Evolutionary conservation across 306 rosid species (phyloP).

Genomic region (Chamaecrista fasciculata): DNA sequence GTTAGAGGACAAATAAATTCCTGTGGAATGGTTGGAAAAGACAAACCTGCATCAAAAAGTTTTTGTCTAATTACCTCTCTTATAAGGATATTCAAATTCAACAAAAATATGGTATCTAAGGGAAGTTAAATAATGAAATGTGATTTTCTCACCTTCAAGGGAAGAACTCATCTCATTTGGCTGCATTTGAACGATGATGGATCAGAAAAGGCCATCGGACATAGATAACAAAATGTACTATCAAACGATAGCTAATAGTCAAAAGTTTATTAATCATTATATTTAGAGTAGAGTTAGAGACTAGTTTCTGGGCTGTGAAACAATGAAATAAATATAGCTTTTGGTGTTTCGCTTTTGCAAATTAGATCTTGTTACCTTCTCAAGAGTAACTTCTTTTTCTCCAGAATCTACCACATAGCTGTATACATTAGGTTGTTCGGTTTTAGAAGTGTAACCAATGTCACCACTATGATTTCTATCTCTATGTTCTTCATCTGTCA

Average conservation of each 20-base stretch:
- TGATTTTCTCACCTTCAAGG: conserved; percentile 51
- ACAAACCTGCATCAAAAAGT: conserved; percentile 49
- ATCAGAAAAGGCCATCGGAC: conserved; percentile 22
- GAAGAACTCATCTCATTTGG: conserved; percentile 40
- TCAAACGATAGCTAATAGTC: background rate
- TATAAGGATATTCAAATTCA: conserved; percentile 19
- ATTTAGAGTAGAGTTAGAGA: conserved; percentile 25
- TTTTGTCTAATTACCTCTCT: conserved; percentile 35
- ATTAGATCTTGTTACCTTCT: conserved; percentile 35
- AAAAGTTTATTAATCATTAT: conserved; percentile 22
- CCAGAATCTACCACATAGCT: conserved; percentile 26
- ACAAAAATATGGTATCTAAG: conserved; percentile 13
- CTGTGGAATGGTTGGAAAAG: conserved; percentile 50
- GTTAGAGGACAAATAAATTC: conserved; percentile 79
- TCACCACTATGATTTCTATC: conserved; percentile 33
- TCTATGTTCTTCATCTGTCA: conserved; percentile 35
- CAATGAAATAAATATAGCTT: conserved; percentile 7
- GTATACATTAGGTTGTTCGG: conserved; percentile 24
- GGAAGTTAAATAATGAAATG: conserved; percentile 5
- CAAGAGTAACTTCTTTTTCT: conserved; percentile 33
- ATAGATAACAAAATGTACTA: background rate
- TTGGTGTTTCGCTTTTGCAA: conserved; percentile 24
- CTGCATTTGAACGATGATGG: conserved; percentile 42
- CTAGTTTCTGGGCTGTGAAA: conserved; percentile 28
- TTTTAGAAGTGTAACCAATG: conserved; percentile 22